Base-by-base conservation (phyloP, 129 eudicot genomes). In the sunflower (Helianthus annuus) region DNA sequence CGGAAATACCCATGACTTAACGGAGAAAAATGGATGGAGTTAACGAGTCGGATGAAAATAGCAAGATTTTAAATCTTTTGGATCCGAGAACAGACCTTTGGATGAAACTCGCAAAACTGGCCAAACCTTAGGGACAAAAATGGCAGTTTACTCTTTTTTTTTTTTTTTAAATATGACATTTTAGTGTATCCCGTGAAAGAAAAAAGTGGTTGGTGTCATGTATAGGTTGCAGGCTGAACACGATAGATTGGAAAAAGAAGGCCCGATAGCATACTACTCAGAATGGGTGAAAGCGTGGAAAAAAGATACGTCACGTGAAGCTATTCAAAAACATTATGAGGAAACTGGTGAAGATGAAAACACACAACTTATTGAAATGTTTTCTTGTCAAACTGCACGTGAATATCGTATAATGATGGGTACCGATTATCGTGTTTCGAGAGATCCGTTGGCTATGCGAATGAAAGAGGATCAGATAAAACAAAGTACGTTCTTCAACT, bases 321-420 rank as follows among this genome's bases (percentile, higher is more conserved):
- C 97, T 3, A 76, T 95, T 81, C 89, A 88, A 75, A 95, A 85
- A 75, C 99, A 95, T 85, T 95, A 78, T 77, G 99, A 95, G 83
- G 99, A 90, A 79, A 95, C 99, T 4, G 99, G 99, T 78, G 99
- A 95, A 90, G 97, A 95, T 82, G 99, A 95, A 76, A 85, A 84
- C 78, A 78, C 94, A 17, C 99, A 95, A 64, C 90, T 95, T 59
- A 77, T 90, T 38, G 94, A 95, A 76, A 90, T 95, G 99, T 95
- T 95, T 79, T 70, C 74, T 0, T 82, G 87, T 81, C 99, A 95
- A 79, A 95, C 96, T 19, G 99, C 91, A 48, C 75, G 96, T 49
- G 99, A 95, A 74, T 95, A 90, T 73, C 96, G 99, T 53, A 81
- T 88, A 10, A 95, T 95, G 99, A 95, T 88, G 94, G 99, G 99